Percentiles rank a stretch among this genome's conserved stretches.
Evolutionary conservation across 2,329 filamentous ascomycete genomes (phyloP).

Genomic region (Magnaporthiopsis rhizophila): DNA sequence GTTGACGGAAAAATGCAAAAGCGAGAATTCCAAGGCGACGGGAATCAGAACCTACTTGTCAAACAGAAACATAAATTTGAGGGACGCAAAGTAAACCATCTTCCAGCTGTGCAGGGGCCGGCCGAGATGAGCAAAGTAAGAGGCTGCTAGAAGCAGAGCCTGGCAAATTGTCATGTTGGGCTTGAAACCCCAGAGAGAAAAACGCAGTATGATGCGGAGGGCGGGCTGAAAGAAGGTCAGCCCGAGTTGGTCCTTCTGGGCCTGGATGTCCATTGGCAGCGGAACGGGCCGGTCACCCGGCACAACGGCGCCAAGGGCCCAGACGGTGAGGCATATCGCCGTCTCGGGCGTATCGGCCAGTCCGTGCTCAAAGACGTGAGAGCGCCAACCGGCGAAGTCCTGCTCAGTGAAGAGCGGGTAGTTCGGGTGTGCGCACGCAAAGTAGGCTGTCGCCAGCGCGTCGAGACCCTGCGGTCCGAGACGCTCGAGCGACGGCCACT

Average conservation of each 20-base stretch:
- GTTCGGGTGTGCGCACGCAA: conserved; percentile 25
- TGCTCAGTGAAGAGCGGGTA: conserved; percentile 25
- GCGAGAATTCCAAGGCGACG: not conserved
- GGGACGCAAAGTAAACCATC: conserved; percentile 25
- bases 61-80: conserved; percentile 21
- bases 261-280: conserved; percentile 9
- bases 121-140: conserved; percentile 28
- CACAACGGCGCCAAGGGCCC: conserved; percentile 9
- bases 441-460: conserved; percentile 23
- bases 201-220: conserved; percentile 24
- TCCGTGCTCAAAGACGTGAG: conserved; percentile 17
- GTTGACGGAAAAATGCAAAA: conserved; percentile 5
- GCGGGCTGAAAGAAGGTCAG: conserved; percentile 27
- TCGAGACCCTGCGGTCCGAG: conserved; percentile 15
- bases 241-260: conserved; percentile 21
- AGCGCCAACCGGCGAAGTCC: conserved; percentile 22
- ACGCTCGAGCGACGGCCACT: conserved; percentile 21
- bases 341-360: conserved; percentile 19
- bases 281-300: conserved; percentile 2
- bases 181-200: conserved; percentile 24
- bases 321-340: conserved; percentile 25
- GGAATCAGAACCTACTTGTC: conserved; percentile 19
- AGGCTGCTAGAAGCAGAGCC: conserved; percentile 27
- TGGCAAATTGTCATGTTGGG: conserved; percentile 23
- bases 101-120: conserved; percentile 28